Evolutionary conservation across 176 grass and related monocot genomes (phyloP), one percentile per base, ranked within the genome.

Genomic region (Cenchrus americanus): DNA sequence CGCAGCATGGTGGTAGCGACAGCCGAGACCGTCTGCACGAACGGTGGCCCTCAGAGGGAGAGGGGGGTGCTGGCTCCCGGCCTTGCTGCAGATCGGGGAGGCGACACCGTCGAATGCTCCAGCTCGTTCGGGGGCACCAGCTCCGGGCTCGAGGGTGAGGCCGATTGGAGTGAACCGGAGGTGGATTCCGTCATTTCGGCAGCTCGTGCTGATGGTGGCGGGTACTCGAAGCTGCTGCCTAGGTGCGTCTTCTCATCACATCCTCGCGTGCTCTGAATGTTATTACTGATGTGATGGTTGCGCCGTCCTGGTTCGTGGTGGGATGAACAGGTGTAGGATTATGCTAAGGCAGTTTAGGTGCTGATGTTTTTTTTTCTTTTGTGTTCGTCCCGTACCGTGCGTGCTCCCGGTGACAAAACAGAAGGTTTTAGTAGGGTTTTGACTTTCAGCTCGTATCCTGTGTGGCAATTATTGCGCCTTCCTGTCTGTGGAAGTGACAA

Each of bases 51-150:
- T 30, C 46, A 10, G 27, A 30, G 27, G 27, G 34, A 10, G 27
- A 30, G 27, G 27, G 34, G 34, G 27, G 22, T 49, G 54, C 26
- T 4, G 3, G 46, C 10, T 43, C 18, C 66, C 32, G 67, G 54
- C 62, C 50, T 48, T 0, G 13, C 41, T 9, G 37, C 54, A 6
- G 65, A 89, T 51, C 73, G 75, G 40, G 87, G 88, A 19, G 80
- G 66, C 37, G 83, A 92, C 75, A 88, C 72, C 51, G 90, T 91
- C 0, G 96, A 96, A 44, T 94, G 72, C 86, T 96, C 96, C 14
- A 96, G 96, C 48, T 99, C 96, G 13, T 99, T 99, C 50, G 96
- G 80, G 8, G 81, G 79, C 75, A 92, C 93, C 5, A 87, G 65
- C 24, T 94, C 92, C 17, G 89, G 88, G 7, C 81, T 88, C 17